Base-by-base conservation (phyloP, 352 stramenopile species). In the Peronospora farinosa region DNA sequence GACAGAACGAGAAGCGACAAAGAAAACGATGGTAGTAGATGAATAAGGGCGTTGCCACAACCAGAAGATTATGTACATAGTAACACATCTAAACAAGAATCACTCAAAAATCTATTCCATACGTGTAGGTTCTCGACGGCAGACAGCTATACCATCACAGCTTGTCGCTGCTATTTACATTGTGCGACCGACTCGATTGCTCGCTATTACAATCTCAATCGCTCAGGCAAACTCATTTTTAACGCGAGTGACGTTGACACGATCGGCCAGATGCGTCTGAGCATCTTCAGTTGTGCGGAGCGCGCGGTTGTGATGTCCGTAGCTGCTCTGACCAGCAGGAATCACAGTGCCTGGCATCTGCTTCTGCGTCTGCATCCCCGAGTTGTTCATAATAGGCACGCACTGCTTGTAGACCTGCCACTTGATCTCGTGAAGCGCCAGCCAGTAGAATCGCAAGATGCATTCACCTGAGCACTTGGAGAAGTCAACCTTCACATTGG, bases 341-440 rank as follows among this genome's bases (percentile, higher is more conserved):
- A 6, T 16, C 17, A 42, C 45, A n/a, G 60, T 69, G 27, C 50
- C 55, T 15, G 51, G 44, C 16, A 49, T 25, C 16, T 48, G 31
- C 23, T 17, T 38, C 38, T 54, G 31, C 23, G n/a, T 38, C 38
- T 54, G 37, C n/a, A 7, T 7, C 23, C 23, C 23, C 5, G 23
- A 7, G 3, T 27, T 27, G 23, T 69, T 69, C 35, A 49, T 32
- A 33, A 74, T 74, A 28, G 57, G 52, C 0, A 57, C 65, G 40
- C 67, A 80, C 27, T 84, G 53, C 52, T 72, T 75, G 63, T 84
- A 78, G 5, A 74, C 54, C 48, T 85, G 70, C 74, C 74, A 85
- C 19, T 72, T 66, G 11, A 63, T 41, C 36, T 70, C 48, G 40
- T 82, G 71, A 39, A 85, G 19, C 35, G 72, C 67, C 39, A 84